Base-by-base conservation (phyloP, 805 yeast species). In the Starmerella gropengiesseri region DNA sequence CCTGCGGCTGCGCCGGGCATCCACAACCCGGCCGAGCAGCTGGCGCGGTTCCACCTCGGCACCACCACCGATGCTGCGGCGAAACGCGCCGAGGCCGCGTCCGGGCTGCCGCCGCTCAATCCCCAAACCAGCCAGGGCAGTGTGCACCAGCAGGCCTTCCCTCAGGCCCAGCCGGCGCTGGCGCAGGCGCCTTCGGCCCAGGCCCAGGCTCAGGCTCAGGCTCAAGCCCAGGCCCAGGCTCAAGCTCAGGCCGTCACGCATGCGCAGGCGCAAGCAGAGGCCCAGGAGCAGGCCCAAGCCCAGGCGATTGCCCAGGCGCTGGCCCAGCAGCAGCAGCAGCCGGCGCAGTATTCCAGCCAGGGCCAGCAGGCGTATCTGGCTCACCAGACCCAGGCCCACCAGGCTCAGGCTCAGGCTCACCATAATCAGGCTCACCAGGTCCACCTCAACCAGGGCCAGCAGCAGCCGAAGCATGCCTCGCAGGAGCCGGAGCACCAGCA, bases 151-250 rank as follows among this genome's bases (percentile, higher is more conserved):
- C 18, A 13, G 12, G 19, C 27, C 7, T 16, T 19, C 3, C 16
- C 36, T 27, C 36, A 23, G 11, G 11, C 26, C 11, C 26, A 23
- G 26, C n/a, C n/a, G n/a, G n/a, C n/a, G n/a, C n/a, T n/a, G n/a
- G n/a, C n/a, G n/a, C n/a, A n/a, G n/a, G n/a, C n/a, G n/a, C n/a
- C n/a, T n/a, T n/a, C n/a, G n/a, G 43, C 36, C 38, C 41, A 41
- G 41, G 40, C 37, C 40, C 46, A 45, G 40, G 43, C 36, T 32
- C 36, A 32, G 13, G 36, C 38, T 17, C 30, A 23, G 22, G 38
- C 38, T 18, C 38, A 25, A 23, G 38, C 38, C 21, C 38, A 35
- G 38, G 38, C 38, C 26, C 38, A 35, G 21, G 38, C 38, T 14
- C 30, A 35, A 21, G 38, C 36, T 32, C 36, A 32, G 13, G 36